Base-by-base conservation (phyloP, 768 basidiomycete species). In the Boletus pseudopeckii region DNA sequence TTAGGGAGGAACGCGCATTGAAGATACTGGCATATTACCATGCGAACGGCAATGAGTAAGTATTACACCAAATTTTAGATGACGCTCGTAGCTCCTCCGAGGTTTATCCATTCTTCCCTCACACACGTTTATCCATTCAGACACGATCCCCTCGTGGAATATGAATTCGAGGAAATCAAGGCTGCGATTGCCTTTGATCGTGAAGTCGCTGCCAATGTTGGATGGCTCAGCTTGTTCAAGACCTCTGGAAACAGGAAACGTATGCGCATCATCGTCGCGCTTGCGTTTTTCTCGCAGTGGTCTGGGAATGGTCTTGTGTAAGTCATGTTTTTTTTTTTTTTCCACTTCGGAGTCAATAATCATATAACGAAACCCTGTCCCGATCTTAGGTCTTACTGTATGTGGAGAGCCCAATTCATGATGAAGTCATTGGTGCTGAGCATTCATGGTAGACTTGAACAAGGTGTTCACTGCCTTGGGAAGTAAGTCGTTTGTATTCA, bases 391-490 rank as follows among this genome's bases (percentile, higher is more conserved):
- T 56, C 64, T 18, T 74, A 65, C 45, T 74, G 70, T 73, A 50
- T 15, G 67, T 48, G 22, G 18, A 22, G 18, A 2, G n/a, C 17
- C 15, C 17, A 10, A 44, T 53, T 15, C 26, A 28, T 14, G 30
- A 20, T 15, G 13, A 37, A 22, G 37, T 39, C 22, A 4, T n/a
- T 28, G 10, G 38, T 41, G 2, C 13, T 40, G 34, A 46, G 39
- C 18, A 54, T 41, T 34, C 14, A 17, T 13, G 37, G 22, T 56
- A 72, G 67, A 82, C 64, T 74, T 82, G 57, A 79, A 77, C 73
- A 80, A 79, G 66, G 78, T 83, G 28, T 75, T 82, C 59, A 67
- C 70, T 41, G 70, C 73, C 13, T 78, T 83, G 43, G 80, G 80
- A n/a, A 18, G 44, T 45, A 32, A 18, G 44, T 9, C 30, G n/a